Percentiles rank a stretch among this genome's conserved stretches.
phyloP scores from a whole-genome alignment of 306 rosid genomes.

The Urtica urens region DNA sequence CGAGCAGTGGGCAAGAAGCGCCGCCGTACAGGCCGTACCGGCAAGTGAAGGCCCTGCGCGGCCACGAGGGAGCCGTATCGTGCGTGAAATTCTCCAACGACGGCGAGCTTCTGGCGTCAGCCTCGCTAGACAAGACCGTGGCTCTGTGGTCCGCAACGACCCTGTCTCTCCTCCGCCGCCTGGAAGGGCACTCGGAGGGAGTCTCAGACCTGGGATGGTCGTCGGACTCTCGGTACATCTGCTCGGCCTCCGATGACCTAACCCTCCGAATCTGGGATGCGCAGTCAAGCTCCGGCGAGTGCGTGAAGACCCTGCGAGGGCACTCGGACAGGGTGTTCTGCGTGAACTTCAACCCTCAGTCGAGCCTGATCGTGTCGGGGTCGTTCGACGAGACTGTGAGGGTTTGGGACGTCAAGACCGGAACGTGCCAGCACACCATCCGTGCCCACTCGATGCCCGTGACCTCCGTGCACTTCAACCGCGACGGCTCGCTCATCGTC shows the following conservation, averaged over 20 bases:
- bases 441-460: constrained; percentile 66
- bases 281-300: constrained; percentile 38
- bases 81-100: constrained; percentile 86
- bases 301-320: constrained; percentile 81
- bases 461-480: constrained; percentile 75
- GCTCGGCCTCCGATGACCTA: constrained; percentile 89
- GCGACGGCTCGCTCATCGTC: constrained; percentile 80
- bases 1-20: constrained; percentile 26
- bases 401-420: constrained; percentile 93
- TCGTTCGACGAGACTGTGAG: constrained; percentile 74
- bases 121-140: constrained; percentile 73
- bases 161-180: constrained; percentile 56
- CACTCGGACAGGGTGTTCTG: constrained; percentile 66
- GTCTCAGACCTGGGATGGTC: constrained; percentile 82
- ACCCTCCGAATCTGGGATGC: constrained; percentile 94
- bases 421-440: constrained; percentile 48
- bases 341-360: constrained; percentile 76
- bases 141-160: constrained; percentile 57
- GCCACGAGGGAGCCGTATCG: constrained; percentile 51
- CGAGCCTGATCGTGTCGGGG: constrained; percentile 73
- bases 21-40: constrained; percentile 64
- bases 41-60: constrained; percentile 53
- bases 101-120: constrained; percentile 67
- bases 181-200: constrained; percentile 69
- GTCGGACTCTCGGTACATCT: constrained; percentile 85